Percentiles rank a stretch among this genome's conserved stretches.
These are phyloP conservation scores for Mycocentrospora acerina DNA, from an alignment of 2,329 filamentous ascomycete species.

Conservation along the genomic window DNA sequence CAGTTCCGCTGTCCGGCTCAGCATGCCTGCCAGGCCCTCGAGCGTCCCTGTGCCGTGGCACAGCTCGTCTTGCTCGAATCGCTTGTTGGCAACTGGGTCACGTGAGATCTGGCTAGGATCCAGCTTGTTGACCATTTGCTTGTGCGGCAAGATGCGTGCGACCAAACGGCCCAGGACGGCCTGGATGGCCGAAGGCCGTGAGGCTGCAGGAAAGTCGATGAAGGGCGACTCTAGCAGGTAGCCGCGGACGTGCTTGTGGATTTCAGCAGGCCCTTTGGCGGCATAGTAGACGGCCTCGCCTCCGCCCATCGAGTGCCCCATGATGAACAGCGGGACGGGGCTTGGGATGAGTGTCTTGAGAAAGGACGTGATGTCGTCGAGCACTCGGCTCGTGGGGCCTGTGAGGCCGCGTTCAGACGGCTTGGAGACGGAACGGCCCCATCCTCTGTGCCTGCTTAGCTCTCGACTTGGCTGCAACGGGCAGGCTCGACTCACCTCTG, in stretches of 20 bases:
- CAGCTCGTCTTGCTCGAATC: slow-evolving; percentile 66
- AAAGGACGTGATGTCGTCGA: slow-evolving; percentile 78
- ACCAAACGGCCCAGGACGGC: slow-evolving; percentile 68
- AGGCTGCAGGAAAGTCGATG: slow-evolving; percentile 67
- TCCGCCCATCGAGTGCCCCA: slow-evolving; percentile 92
- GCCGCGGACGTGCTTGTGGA: slow-evolving; percentile 66
- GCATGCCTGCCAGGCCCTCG: slow-evolving; percentile 73
- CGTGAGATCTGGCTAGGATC: slow-evolving; percentile 66
- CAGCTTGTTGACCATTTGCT: slow-evolving; percentile 67
- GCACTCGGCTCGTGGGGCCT: slow-evolving; percentile 70
- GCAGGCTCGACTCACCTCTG: slow-evolving; percentile 56
- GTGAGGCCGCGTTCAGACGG: slow-evolving; percentile 68
- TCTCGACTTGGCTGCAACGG: not conserved
- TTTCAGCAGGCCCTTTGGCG: slow-evolving; percentile 48
- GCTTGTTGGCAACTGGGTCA: slow-evolving; percentile 63
- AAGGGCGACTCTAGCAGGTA: slow-evolving; percentile 79
- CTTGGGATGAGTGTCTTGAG: slow-evolving; percentile 60
- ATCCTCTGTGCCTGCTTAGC: slow-evolving; percentile 58
- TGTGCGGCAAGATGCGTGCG: slow-evolving; percentile 65
- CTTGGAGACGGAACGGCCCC: slow-evolving; percentile 71
- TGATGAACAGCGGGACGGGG: slow-evolving; percentile 69
- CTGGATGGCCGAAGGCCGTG: slow-evolving; percentile 64
- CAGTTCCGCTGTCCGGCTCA: slow-evolving; percentile 70
- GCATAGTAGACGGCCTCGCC: slow-evolving; percentile 69
- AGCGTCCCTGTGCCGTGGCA: slow-evolving; percentile 84